A percentile compares a stretch with the other conserved stretches of the same genome.
Conservation (phyloP, 1,284 basidiomycete genomes). For the Cryptococcus sp. region DNA sequence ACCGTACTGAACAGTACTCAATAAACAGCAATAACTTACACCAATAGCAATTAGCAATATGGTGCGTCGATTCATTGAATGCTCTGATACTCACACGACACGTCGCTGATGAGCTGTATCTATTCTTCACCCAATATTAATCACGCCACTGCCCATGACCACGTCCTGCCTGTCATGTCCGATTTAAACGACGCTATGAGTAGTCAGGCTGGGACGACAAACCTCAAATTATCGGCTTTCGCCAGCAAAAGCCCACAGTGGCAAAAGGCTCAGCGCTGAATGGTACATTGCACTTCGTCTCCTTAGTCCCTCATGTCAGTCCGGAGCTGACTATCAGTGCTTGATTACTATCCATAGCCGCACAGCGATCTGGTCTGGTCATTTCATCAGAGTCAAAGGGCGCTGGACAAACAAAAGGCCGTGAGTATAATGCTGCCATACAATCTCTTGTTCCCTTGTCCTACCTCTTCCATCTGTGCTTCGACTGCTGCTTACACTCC, state of each 20-base stretch:
- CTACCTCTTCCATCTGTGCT: constrained; percentile 11
- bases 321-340: constrained; percentile 19
- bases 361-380: constrained; percentile 53
- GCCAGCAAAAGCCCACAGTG: constrained; percentile 30
- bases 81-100: no score
- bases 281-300: constrained; percentile 23
- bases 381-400: constrained; percentile 56
- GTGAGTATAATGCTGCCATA: constrained; percentile 20
- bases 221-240: constrained; percentile 44
- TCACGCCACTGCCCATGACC: no score
- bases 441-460: constrained; percentile 19
- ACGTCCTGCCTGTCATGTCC: no score
- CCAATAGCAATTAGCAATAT: no score
- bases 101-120: no score
- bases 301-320: not conserved
- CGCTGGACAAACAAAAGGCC: constrained; percentile 37
- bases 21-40: not conserved
- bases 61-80: not conserved
- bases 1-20: not conserved
- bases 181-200: not conserved
- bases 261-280: constrained; percentile 45
- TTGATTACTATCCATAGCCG: no score
- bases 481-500: constrained; percentile 4
- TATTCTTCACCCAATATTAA: no score
- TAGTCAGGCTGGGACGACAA: constrained; percentile 50